Conservation (phyloP, 1,284 basidiomycete species). For the Phellopilus nigrolimitatus region DNA sequence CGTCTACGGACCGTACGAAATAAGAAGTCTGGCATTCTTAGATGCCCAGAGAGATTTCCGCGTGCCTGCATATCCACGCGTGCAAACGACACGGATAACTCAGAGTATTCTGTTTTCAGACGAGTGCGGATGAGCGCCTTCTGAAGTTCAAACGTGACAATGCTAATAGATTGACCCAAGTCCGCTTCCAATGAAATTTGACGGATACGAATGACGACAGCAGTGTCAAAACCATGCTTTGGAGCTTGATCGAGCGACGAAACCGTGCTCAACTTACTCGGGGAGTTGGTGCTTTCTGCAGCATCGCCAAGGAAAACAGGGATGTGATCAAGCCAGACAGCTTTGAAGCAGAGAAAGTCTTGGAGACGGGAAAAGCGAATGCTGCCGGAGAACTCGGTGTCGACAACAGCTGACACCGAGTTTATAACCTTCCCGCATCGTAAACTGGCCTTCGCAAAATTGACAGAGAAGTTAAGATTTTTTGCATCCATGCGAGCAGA, state of each 20-base stretch:
- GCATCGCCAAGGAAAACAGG: constrained; percentile 56
- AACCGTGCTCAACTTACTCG: constrained; percentile 21
- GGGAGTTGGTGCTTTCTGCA: constrained; percentile 21
- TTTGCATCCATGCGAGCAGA: constrained; percentile 71
- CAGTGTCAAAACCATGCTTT: constrained; percentile 51
- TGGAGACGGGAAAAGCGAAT: constrained; percentile 78
- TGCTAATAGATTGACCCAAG: constrained; percentile 70
- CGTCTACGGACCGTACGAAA: constrained; percentile 71
- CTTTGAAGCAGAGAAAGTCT: constrained; percentile 85
- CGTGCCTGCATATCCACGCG: constrained; percentile 58
- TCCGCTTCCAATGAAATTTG: constrained; percentile 70
- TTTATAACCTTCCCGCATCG: constrained; percentile 38
- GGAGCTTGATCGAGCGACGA: constrained; percentile 20
- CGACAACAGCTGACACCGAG: constrained; percentile 64
- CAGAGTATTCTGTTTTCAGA: constrained; percentile 51
- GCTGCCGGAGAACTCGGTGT: constrained; percentile 71
- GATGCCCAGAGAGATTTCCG: constrained; percentile 73
- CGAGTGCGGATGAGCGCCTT: constrained; percentile 57
- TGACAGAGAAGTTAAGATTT: constrained; percentile 69
- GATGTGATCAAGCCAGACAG: constrained; percentile 84
- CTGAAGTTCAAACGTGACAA: constrained; percentile 57
- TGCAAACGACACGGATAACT: constrained; percentile 64
- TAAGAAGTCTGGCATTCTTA: constrained; percentile 63
- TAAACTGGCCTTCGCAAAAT: constrained; percentile 52
- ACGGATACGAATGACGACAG: constrained; percentile 65